Base-by-base conservation (phyloP, 2,329 filamentous ascomycete species). In the Cylindrodendrum hubeiense region DNA sequence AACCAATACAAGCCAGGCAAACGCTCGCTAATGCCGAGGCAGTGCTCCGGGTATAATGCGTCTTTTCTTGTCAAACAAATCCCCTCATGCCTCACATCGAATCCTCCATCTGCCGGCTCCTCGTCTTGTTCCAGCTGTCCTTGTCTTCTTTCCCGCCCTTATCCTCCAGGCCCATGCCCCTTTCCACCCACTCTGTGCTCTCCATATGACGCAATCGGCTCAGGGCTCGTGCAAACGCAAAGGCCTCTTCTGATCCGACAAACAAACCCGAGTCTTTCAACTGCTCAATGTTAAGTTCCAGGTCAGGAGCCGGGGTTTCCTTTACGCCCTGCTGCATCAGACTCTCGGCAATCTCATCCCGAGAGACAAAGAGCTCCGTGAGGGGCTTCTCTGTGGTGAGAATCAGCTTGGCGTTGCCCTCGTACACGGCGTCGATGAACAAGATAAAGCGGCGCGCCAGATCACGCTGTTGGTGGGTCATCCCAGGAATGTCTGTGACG, bases 371-470 rank as follows among this genome's bases (percentile, higher is more conserved):
- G 34, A 98, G 89, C 77, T 97, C 91, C 8, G 89, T 89, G 2
- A 99, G 84, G 0, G 95, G 94, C 52, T 95, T 93, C 43, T 91
- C 94, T 3, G 93, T 95, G 0, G 96, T 99, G 60, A 99, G 87
- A 17, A 98, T 95, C 8, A 99, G 87, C 81, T 98, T 98, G n/a
- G 94, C 95, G 79, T 95, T 88, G 28, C 87, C 86, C 80, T 99
- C 96, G 77, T 99, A 99, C 5, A 98, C 91, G 6, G 96, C 95
- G 78, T 99, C 96, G 70, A 99, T 93, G 73, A 99, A 98, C 0
- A 95, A 99, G 78, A 99, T 99, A 80, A 99, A 98, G 5, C 96
- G 87, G 13, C 96, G 85, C 0, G 96, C 96, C 41, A 97, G 86
- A 81, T 99, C 96, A 21, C 96, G 89, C 75, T 94, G 90, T 59